Evolutionary conservation across 768 basidiomycete genomes (phyloP), one percentile per base, ranked within the genome.

Genomic region (Lentinus tigrinus): DNA sequence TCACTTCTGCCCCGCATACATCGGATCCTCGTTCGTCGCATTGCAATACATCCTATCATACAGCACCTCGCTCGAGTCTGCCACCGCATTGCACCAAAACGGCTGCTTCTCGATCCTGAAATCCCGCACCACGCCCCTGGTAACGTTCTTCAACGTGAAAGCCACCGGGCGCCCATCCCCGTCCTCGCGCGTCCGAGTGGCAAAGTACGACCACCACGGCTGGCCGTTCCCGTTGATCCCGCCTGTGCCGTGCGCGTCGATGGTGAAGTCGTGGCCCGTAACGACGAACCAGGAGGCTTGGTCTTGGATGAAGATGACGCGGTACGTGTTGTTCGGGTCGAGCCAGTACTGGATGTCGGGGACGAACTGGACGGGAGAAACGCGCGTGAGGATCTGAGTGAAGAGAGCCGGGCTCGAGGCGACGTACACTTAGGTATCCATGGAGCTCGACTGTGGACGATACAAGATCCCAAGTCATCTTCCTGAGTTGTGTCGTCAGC

Each of bases 221-320:
- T 83, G 84, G 27, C 84, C 84, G 61, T 86, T 84, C 23, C 84
- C 84, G 65, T 81, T 74, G 50, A 86, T 82, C 1, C 84, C 84
- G 23, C 84, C 84, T 0, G 72, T 72, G 61, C 75, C 75, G 63
- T 85, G 80, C 3, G 78, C 84, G 62, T 85, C 79, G 61, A 85
- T 77, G 16, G 72, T 70, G 58, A 85, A 85, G 70, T 84, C 76
- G 37, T 69, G 70, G 3, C 83, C 84, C 2, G 82, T 84, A 19
- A 85, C 73, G 40, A 85, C 80, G 60, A 85, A 85, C 82, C 83
- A 85, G 7, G 84, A 85, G 1, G 84, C 81, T 73, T 85, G 85
- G 62, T 72, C 76, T 81, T 85, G 84, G 54, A 85, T 82, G 65
- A 82, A 84, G 21, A 85, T 79, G 17, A 84, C 83, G 19, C 81